A percentile compares a stretch with the other conserved stretches of the same genome.
Conservation (phyloP, 2,329 filamentous ascomycete species). For the Dothiorella sarmentorum region DNA sequence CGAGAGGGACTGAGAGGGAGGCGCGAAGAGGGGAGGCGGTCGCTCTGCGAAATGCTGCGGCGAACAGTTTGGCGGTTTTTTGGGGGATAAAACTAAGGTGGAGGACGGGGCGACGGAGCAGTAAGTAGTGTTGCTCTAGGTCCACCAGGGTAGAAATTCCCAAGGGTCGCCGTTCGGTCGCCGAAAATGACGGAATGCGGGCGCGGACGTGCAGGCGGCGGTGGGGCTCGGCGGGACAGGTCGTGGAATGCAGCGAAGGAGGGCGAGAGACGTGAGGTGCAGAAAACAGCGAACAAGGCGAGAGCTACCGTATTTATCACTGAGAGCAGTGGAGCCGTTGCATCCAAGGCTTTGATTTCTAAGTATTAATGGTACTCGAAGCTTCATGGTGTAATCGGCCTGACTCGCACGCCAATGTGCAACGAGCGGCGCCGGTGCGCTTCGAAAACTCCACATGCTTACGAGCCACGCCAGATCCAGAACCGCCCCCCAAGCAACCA, state of each 20-base stretch:
- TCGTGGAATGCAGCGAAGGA: not conserved
- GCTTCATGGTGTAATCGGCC: conserved; percentile 18
- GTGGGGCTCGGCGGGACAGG: not conserved
- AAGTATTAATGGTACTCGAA: conserved; percentile 18
- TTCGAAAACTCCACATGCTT: conserved; percentile 9
- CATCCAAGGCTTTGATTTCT: conserved; percentile 14
- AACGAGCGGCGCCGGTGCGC: conserved; percentile 1
- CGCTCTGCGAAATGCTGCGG: conserved; percentile 70
- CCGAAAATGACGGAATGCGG: conserved; percentile 13
- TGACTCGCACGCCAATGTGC: conserved; percentile 2
- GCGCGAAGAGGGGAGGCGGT: conserved; percentile 63
- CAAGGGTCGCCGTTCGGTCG: not conserved
- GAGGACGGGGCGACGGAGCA: not conserved
- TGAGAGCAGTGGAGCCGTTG: not conserved
- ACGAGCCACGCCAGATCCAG: conserved; percentile 11
- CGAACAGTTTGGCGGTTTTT: conserved; percentile 82
- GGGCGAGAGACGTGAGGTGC: not conserved
- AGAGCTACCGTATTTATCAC: conserved; percentile 12
- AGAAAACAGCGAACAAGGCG: not conserved
- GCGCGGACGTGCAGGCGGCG: not conserved
- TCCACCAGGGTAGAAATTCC: conserved; percentile 8
- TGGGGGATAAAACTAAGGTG: not conserved
- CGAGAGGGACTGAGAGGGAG: conserved; percentile 67
- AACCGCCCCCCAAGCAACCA: conserved; percentile 2
- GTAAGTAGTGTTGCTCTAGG: not conserved